Base-by-base conservation (phyloP, 1,284 basidiomycete species). In the Fomitopsis pinicola region DNA sequence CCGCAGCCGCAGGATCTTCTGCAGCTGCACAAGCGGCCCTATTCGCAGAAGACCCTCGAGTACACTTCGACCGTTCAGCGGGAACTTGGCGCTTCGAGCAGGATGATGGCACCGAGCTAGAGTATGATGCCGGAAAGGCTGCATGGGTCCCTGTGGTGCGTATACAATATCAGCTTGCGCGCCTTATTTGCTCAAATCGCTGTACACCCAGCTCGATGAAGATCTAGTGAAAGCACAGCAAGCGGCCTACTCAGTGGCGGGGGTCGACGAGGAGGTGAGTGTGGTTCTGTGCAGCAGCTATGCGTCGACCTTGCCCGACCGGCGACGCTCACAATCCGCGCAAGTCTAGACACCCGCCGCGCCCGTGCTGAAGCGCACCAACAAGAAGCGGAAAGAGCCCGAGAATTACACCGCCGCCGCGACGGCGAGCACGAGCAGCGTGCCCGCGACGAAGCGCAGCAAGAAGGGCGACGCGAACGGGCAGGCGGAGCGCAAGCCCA, bases 11-110 rank as follows among this genome's bases (percentile, higher is more conserved):
- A 50, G 82, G 80, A 57, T 81, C 86, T 38, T 80, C 80, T 57
- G 76, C 76, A 58, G 81, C 82, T 66, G 75, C 75, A n/a, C 84
- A 85, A 66, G 80, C 83, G 66, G 84, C 83, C 35, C 79, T 85
- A 42, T 95, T 95, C 72, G 86, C 85, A 45, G 78, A 83, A 54
- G 93, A 95, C 72, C 87, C 88, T 59, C 85, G 88, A 64, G 84
- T 94, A 42, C 90, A 94, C 74, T 92, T 89, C 69, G 91, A 92
- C 64, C 90, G 85, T 67, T 80, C 83, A 48, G 81, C 87, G 4
- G 83, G 84, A 45, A 90, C 91, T 66, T 99, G 94, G 92, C 84
- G 89, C 58, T 89, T 91, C 71, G 97, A 99, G 73, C 88, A 92
- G 69, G 91, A 94, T 60, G 89, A 95, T 64, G 95, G 92, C 14